Evolutionary conservation across 2,329 filamentous ascomycete genomes (phyloP).

Genomic region (Neonectria punicea): DNA sequence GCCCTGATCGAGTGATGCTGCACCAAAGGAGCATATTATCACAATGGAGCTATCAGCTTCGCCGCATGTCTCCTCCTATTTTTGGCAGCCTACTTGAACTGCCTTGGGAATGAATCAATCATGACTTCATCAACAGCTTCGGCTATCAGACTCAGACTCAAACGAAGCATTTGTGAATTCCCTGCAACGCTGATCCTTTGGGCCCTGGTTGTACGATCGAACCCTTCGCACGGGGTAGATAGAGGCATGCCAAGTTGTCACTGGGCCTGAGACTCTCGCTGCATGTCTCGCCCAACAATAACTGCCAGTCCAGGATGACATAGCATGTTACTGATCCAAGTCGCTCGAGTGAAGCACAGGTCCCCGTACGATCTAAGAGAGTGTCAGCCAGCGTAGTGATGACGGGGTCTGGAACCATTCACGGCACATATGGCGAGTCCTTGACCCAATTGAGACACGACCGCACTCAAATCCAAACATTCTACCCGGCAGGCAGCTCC

Average conservation of each 20-base stretch:
- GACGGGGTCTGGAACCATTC: slow-evolving; percentile 21
- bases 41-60: slow-evolving; percentile 27
- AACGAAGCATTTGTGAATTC: slow-evolving; percentile 12
- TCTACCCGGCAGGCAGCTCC: slow-evolving; percentile 25
- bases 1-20: slow-evolving; percentile 28
- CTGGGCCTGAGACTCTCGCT: not conserved
- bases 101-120: not conserved
- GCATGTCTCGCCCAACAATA: slow-evolving; percentile 7
- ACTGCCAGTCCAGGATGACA: slow-evolving; percentile 4
- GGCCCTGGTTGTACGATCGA: not conserved
- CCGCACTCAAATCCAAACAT: slow-evolving; percentile 24
- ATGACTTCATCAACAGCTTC: not conserved
- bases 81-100: not conserved
- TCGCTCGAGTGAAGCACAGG: slow-evolving; percentile 9
- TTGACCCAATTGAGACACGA: slow-evolving; percentile 26
- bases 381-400: slow-evolving; percentile 22
- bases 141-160: not conserved
- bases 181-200: not conserved
- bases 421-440: slow-evolving; percentile 19
- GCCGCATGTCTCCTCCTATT: not conserved
- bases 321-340: slow-evolving; percentile 10
- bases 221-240: not conserved
- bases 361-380: slow-evolving; percentile 16
- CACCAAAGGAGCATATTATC: slow-evolving; percentile 29
- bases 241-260: not conserved